Evolutionary conservation across 1,284 basidiomycete genomes (phyloP), one percentile per base, ranked within the genome.

Genomic region (Austroboletus niveus): DNA sequence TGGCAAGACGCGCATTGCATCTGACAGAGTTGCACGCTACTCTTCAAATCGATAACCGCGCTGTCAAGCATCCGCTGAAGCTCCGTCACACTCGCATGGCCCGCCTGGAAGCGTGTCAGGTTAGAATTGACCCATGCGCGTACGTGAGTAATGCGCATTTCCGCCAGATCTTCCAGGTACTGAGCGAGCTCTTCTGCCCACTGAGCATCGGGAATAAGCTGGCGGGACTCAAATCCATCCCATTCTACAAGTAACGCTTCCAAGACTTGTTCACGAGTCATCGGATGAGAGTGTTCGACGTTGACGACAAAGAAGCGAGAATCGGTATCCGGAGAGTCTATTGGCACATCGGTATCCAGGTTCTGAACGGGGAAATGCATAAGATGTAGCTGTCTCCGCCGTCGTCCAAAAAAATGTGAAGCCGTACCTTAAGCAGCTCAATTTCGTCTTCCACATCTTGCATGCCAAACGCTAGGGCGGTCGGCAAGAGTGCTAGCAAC

Each of bases 81-180:
- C 4, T 69, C 68, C 36, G 74, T 72, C n/a, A 82, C 72, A 24
- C 73, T 75, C 3, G 76, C 73, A 45, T 77, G 71, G 12, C 65
- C 69, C 4, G 63, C 54, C 36, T 72, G 70, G 62, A 82, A 84
- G 9, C 78, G 69, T 3, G 67, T 62, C 24, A 78, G 60, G 52
- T 84, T 84, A 8, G 69, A 64, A 15, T 63, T 61, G 22, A 81
- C 60, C 82, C 82, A 84, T 34, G 68, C 58, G 22, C 68, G 69
- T 14, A 84, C 79, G 49, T 75, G 75, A 8, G 67, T 54, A 32
- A 79, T 61, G 17, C 82, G 74, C 51, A 63, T 55, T 22, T 76
- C 71, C 31, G 64, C 72, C 14, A 79, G 56, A 3, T 61, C 49
- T 34, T 71, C 63, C 34, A 84, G 68, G 59, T 75, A 71, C 30